A percentile compares a stretch with the other conserved stretches of the same genome.
phyloP scores from a whole-genome alignment of 192 early-diverging fungal genomes.

The Backusella morwellensis region DNA sequence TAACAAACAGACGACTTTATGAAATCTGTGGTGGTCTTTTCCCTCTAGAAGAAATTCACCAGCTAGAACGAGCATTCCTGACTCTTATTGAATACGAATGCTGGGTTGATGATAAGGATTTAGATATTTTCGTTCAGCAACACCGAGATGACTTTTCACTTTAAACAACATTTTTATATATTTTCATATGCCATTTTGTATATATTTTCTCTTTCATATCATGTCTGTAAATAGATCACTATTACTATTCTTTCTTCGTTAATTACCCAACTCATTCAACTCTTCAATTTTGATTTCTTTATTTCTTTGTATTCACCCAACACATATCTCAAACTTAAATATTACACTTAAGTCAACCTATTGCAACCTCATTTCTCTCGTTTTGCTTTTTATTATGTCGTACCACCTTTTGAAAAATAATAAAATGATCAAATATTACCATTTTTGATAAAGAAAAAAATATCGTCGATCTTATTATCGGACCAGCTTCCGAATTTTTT shows the following conservation, averaged over 20 bases:
- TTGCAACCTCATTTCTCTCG: not conserved
- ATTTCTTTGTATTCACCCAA: not conserved
- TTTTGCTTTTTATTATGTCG: not conserved
- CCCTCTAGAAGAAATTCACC: conserved; percentile 22
- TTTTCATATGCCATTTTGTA: conserved; percentile 1
- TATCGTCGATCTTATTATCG: not conserved
- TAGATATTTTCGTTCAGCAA: conserved; percentile 11
- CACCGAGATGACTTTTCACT: conserved; percentile 23
- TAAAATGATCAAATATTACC: conserved; percentile 10
- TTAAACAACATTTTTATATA: not conserved
- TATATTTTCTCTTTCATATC: not conserved
- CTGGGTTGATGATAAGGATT: conserved; percentile 21
- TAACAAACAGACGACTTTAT: conserved; percentile 29
- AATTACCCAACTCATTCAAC: not conserved
- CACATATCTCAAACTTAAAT: not conserved
- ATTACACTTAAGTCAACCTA: not conserved
- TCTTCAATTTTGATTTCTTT: not conserved
- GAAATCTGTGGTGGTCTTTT: conserved; percentile 32
- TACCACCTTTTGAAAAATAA: not conserved
- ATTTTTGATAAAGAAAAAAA: not conserved
- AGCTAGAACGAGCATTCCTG: conserved; percentile 26
- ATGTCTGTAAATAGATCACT: not conserved
- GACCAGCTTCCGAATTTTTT: not conserved
- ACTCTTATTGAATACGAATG: conserved; percentile 25
- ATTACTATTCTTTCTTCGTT: not conserved